Conservation (phyloP, 345 rosid genomes). For the Aquilaria yunnanensis region DNA sequence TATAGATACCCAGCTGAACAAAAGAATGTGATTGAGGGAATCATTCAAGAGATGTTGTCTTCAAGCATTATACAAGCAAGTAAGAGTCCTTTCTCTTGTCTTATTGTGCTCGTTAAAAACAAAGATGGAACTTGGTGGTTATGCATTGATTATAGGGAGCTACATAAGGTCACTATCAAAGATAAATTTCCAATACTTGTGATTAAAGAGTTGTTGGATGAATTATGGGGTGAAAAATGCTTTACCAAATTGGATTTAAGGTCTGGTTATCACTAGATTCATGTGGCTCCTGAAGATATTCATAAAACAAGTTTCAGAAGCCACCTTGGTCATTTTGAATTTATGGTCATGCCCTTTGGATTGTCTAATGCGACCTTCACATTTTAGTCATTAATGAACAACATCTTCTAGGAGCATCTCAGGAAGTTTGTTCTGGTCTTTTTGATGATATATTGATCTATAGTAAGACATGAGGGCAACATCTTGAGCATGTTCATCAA, state of each 20-base stretch:
- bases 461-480: neutral
- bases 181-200: neutral
- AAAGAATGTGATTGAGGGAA: neutral
- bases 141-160: neutral
- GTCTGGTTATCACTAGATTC: neutral
- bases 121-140: neutral
- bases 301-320: neutral
- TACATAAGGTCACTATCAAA: neutral
- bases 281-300: neutral
- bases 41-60: no score
- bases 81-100: neutral
- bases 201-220: neutral
- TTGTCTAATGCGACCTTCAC: neutral
- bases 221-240: neutral
- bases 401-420: neutral
- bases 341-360: neutral
- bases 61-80: neutral
- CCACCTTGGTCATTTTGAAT: neutral
- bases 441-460: neutral
- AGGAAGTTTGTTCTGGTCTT: neutral
- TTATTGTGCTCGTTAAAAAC: neutral
- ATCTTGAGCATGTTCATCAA: neutral
- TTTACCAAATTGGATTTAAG: neutral
- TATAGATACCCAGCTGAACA: neutral
- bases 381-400: neutral